These are phyloP conservation scores for Sporisorium sorghi DNA, from an alignment of 1,284 basidiomycete species.

Conservation along the genomic window DNA sequence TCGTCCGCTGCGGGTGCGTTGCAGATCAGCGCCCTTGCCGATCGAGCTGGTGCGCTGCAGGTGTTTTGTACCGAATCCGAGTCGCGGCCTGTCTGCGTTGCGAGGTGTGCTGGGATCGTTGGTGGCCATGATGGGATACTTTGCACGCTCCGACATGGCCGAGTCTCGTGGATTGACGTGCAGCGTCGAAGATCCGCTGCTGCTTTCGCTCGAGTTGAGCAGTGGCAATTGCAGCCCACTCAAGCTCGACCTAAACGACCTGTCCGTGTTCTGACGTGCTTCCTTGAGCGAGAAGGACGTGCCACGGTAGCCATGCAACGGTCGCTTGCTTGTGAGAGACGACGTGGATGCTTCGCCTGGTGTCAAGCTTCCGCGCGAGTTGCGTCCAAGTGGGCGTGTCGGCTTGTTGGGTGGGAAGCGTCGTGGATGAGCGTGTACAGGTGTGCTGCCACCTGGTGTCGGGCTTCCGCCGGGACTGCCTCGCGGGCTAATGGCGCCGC, in stretches of 20 bases:
- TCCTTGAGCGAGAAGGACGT: slow-evolving; percentile 40
- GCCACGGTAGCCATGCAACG: slow-evolving; percentile 43
- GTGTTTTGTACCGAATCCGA: slow-evolving; percentile 28
- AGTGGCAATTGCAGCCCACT: slow-evolving; percentile 34
- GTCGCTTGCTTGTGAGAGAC: slow-evolving; percentile 19
- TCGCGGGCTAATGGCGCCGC: slow-evolving; percentile 35
- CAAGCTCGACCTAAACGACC: slow-evolving; percentile 28
- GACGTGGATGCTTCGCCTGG: slow-evolving; percentile 19
- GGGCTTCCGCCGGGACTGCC: slow-evolving; percentile 37
- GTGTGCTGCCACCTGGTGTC: slow-evolving; percentile 30
- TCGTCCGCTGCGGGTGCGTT: slow-evolving; percentile 36
- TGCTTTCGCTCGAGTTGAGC: slow-evolving; percentile 37
- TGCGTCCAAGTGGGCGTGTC: slow-evolving; percentile 26
- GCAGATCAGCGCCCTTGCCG: slow-evolving; percentile 45
- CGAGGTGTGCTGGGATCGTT: slow-evolving; percentile 12
- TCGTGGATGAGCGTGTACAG: slow-evolving; percentile 7
- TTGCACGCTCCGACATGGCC: slow-evolving; percentile 44
- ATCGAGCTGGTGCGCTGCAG: slow-evolving; percentile 37
- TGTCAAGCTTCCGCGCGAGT: slow-evolving; percentile 31
- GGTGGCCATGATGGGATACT: slow-evolving; percentile 40
- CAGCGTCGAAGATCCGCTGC: slow-evolving; percentile 45
- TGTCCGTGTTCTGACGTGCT: slow-evolving; percentile 34
- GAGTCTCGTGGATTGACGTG: slow-evolving; percentile 34
- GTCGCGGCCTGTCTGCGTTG: slow-evolving; percentile 7
- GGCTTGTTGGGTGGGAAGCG: slow-evolving; percentile 42